Evolutionary conservation across 768 basidiomycete species (phyloP).

Genomic region (Psilocybe cubensis): DNA sequence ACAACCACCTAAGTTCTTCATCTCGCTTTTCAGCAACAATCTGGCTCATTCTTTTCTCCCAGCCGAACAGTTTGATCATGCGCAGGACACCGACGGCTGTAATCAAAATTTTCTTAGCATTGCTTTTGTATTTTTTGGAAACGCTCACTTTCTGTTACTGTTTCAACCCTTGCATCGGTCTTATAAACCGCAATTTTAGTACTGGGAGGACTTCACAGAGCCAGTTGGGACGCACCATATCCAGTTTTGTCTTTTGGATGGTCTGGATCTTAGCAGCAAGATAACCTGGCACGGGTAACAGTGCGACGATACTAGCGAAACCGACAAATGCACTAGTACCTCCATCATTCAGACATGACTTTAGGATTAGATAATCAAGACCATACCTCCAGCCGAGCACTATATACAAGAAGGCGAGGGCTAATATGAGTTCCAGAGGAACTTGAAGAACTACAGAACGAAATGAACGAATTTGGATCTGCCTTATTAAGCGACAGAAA

Average conservation of each 20-base stretch:
- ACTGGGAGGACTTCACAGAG: background rate
- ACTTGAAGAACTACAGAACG: slow-evolving; percentile 27
- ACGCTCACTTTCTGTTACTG: slow-evolving; percentile 59
- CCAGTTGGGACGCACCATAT: slow-evolving; percentile 23
- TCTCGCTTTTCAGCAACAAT: slow-evolving; percentile 61
- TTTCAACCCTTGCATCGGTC: slow-evolving; percentile 62
- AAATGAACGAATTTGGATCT: background rate
- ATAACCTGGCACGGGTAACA: slow-evolving; percentile 62
- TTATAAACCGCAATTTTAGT: background rate
- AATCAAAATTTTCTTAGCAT: background rate
- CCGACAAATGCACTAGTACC: slow-evolving; percentile 35
- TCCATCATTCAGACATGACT: background rate
- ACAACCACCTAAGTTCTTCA: slow-evolving; percentile 61
- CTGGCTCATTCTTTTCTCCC: slow-evolving; percentile 62
- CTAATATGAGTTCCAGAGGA: slow-evolving; percentile 41
- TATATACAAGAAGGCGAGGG: slow-evolving; percentile 46
- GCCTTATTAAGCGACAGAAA: background rate
- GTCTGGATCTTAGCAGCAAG: slow-evolving; percentile 48
- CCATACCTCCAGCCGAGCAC: slow-evolving; percentile 53
- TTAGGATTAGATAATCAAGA: background rate
- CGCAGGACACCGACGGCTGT: slow-evolving; percentile 59
- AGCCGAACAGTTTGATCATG: slow-evolving; percentile 77
- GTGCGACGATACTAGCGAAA: slow-evolving; percentile 50
- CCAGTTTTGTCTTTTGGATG: slow-evolving; percentile 51
- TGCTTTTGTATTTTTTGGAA: background rate